Conservation (phyloP, 2,329 filamentous ascomycete genomes). For the Hymenoscyphus salicellus region DNA sequence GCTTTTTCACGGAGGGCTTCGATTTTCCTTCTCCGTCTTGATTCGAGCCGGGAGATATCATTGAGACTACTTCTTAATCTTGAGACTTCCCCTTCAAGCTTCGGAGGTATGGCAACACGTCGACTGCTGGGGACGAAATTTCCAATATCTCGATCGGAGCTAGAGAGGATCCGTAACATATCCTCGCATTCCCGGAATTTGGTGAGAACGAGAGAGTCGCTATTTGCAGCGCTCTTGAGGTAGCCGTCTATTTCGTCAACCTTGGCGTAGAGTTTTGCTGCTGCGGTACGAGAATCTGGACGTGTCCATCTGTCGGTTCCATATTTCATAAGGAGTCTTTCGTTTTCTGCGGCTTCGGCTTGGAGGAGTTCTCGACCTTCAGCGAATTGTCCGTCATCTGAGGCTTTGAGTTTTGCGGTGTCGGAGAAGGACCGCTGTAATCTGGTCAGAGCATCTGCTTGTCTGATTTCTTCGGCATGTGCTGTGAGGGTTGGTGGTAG, state of each 20-base stretch:
- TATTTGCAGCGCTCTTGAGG: slow-evolving; percentile 67
- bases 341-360: slow-evolving; percentile 81
- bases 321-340: slow-evolving; percentile 69
- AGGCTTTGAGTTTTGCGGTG: slow-evolving; percentile 82
- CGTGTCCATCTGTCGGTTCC: slow-evolving; percentile 85
- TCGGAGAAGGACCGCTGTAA: slow-evolving; percentile 80
- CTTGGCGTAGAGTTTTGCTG: slow-evolving; percentile 40
- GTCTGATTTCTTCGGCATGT: slow-evolving; percentile 89
- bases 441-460: slow-evolving; percentile 79
- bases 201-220: slow-evolving; percentile 61
- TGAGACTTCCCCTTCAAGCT: slow-evolving; percentile 75
- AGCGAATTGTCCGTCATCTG: slow-evolving; percentile 73
- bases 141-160: slow-evolving; percentile 76
- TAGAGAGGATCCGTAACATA: slow-evolving; percentile 71
- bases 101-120: slow-evolving; percentile 72
- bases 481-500: slow-evolving; percentile 80
- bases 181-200: slow-evolving; percentile 76
- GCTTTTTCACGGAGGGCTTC: slow-evolving; percentile 76
- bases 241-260: slow-evolving; percentile 77
- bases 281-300: slow-evolving; percentile 65
- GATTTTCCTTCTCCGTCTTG: slow-evolving; percentile 72
- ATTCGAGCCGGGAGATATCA: slow-evolving; percentile 80
- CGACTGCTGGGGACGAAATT: slow-evolving; percentile 86
- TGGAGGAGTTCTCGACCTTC: slow-evolving; percentile 77
- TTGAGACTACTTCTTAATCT: slow-evolving; percentile 77